These are phyloP conservation scores for Backusella australiensis DNA, from an alignment of 192 early-diverging fungal genomes.

Conservation along the genomic window DNA sequence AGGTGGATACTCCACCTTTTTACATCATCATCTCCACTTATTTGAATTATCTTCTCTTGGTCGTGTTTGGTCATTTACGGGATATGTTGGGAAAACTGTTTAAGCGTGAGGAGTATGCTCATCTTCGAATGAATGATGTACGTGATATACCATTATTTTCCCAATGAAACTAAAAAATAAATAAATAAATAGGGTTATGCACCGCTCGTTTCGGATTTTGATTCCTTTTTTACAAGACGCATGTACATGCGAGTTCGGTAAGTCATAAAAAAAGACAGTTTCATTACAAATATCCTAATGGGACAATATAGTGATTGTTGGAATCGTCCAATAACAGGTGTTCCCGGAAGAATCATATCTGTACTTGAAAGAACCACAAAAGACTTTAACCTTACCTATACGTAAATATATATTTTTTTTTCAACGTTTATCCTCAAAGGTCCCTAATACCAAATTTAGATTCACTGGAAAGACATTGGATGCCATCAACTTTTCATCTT, in stretches of 20 bases:
- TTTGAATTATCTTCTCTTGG: constrained; percentile 80
- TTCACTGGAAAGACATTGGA: constrained; percentile 71
- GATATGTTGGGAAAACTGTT: constrained; percentile 79
- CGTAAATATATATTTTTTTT: constrained; percentile 18
- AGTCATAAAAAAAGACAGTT: no score
- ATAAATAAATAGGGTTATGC: constrained; percentile 56
- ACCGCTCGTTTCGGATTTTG: constrained; percentile 86
- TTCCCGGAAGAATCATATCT: constrained; percentile 74
- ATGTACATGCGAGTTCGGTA: constrained; percentile 75
- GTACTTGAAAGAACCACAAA: constrained; percentile 69
- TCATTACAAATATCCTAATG: no score
- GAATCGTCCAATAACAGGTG: constrained; percentile 87
- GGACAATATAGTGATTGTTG: constrained; percentile 65
- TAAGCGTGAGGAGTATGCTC: constrained; percentile 58
- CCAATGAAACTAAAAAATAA: no score
- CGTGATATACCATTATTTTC: no score
- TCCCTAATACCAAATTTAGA: not conserved
- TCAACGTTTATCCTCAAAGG: no score
- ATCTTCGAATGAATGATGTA: constrained; percentile 49
- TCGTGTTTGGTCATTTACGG: constrained; percentile 78
- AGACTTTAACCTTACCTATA: constrained; percentile 74
- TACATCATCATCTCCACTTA: constrained; percentile 82
- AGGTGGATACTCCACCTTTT: constrained; percentile 48
- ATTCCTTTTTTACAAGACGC: constrained; percentile 85
- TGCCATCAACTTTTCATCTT: constrained; percentile 83